phyloP scores from a whole-genome alignment of 225 moss, liverwort and hornwort species.

The Straminergon stramineum region DNA sequence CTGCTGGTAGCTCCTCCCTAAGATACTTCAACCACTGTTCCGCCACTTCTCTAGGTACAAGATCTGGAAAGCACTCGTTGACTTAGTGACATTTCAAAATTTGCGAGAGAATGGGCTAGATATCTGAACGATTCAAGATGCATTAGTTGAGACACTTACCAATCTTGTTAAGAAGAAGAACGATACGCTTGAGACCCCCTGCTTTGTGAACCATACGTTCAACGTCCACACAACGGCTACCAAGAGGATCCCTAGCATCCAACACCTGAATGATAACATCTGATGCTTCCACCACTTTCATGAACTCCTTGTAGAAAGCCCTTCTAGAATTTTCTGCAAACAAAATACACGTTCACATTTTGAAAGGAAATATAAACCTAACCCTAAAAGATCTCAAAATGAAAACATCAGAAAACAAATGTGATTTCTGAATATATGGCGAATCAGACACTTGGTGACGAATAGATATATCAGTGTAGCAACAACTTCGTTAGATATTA shows the following conservation, averaged over 20 bases:
- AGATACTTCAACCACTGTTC: slow-evolving; percentile 90
- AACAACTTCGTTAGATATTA: neutral
- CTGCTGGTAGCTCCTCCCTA: slow-evolving; percentile 83
- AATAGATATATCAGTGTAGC: neutral
- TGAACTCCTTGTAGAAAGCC: slow-evolving; percentile 84
- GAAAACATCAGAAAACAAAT: neutral
- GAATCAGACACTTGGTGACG: neutral
- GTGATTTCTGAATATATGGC: neutral
- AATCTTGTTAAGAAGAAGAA: slow-evolving; percentile 88
- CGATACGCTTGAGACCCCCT: slow-evolving; percentile 78
- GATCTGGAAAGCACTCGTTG: slow-evolving; percentile 36
- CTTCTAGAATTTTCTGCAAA: slow-evolving; percentile 74
- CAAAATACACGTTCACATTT: neutral
- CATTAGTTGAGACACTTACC: slow-evolving; percentile 14
- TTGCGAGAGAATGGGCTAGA: neutral
- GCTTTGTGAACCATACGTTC: slow-evolving; percentile 88
- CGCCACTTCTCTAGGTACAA: slow-evolving; percentile 77
- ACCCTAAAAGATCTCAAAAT: neutral
- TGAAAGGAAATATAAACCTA: neutral
- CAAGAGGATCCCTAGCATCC: slow-evolving; percentile 94
- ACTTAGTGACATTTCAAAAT: neutral
- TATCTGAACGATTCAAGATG: neutral
- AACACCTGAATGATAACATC: slow-evolving; percentile 92
- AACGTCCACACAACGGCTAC: slow-evolving; percentile 89
- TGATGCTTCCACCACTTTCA: slow-evolving; percentile 92